Evolutionary conservation across 1,284 basidiomycete genomes (phyloP).

Genomic region (Trichosporon sp.): DNA sequence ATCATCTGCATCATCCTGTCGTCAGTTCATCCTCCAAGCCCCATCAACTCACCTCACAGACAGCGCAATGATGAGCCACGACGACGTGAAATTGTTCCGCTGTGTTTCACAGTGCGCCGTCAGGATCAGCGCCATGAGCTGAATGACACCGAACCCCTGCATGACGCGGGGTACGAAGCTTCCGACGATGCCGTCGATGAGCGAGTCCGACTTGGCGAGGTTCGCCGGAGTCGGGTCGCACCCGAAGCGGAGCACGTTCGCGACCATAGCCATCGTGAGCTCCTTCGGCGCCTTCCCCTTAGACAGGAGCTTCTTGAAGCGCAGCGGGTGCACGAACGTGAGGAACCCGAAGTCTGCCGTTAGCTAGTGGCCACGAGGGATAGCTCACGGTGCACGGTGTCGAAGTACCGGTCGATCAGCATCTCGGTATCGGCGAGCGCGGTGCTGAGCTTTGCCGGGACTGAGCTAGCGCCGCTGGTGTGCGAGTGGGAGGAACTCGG

Average conservation of each 20-base stretch:
- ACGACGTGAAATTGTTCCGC: conserved; percentile 26
- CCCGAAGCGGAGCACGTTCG: conserved; percentile 26
- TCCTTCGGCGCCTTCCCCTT: conserved; percentile 26
- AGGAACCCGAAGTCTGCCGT: conserved; percentile 33
- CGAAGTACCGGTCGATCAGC: conserved; percentile 29
- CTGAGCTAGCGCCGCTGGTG: not conserved
- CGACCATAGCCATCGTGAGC: conserved; percentile 30
- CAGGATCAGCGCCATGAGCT: conserved; percentile 32
- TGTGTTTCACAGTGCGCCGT: conserved; percentile 21
- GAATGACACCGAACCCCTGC: conserved; percentile 30
- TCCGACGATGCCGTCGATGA: conserved; percentile 16
- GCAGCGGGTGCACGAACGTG: conserved; percentile 32
- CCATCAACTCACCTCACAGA: conserved; percentile 22
- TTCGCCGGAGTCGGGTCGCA: conserved; percentile 19
- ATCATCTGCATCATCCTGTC: conserved; percentile 36
- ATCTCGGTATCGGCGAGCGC: conserved; percentile 19
- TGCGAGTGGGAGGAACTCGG: not conserved
- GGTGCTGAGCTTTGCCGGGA: not conserved
- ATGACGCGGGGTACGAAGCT: conserved; percentile 18
- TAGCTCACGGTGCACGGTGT: conserved; percentile 31
- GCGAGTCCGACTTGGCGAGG: conserved; percentile 23
- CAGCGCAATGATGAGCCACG: conserved; percentile 30
- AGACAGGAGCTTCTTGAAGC: conserved; percentile 28
- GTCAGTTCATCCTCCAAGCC: not conserved
- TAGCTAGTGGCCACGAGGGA: not conserved